phyloP scores from a whole-genome alignment of 2,329 filamentous ascomycete species.

The Colletotrichum sp. region DNA sequence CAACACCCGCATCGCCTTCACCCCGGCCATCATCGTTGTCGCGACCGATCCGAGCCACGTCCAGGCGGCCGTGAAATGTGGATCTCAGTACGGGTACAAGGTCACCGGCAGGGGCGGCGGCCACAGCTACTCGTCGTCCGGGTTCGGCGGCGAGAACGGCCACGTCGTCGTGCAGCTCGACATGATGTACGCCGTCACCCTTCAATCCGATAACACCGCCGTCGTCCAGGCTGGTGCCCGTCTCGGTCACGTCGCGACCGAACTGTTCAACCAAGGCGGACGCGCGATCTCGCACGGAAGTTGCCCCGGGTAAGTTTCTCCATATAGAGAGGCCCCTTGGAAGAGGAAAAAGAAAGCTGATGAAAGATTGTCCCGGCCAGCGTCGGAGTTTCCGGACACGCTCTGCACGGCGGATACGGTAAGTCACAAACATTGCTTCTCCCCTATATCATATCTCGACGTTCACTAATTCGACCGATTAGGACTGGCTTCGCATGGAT shows the following conservation, averaged over 20 bases:
- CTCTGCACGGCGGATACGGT: conserved; percentile 46
- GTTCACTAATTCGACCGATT: background rate
- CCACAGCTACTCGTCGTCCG: conserved; percentile 56
- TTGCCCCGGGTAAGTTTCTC: conserved; percentile 49
- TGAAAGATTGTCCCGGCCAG: conserved; percentile 16
- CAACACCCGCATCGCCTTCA: conserved; percentile 38
- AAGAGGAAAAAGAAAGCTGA: background rate
- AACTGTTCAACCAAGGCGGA: conserved; percentile 41
- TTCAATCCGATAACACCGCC: conserved; percentile 44
- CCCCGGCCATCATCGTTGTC: conserved; percentile 48
- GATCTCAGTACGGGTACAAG: conserved; percentile 43
- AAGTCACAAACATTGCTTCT: background rate
- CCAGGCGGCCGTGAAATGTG: conserved; percentile 52
- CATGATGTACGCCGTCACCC: conserved; percentile 45
- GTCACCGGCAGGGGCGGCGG: conserved; percentile 56
- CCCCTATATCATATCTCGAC: background rate
- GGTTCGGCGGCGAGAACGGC: conserved; percentile 53
- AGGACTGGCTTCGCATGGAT: conserved; percentile 23
- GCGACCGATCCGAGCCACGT: conserved; percentile 48
- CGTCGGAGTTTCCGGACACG: conserved; percentile 45
- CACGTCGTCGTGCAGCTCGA: conserved; percentile 53
- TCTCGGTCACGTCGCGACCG: conserved; percentile 50
- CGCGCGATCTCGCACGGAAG: conserved; percentile 56
- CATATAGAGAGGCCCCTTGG: background rate
- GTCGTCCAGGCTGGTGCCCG: conserved; percentile 54